Percentiles rank a stretch among this genome's conserved stretches.
phyloP scores from a whole-genome alignment of 2,329 filamentous ascomycete species.

The Lachnellula hyalina region DNA sequence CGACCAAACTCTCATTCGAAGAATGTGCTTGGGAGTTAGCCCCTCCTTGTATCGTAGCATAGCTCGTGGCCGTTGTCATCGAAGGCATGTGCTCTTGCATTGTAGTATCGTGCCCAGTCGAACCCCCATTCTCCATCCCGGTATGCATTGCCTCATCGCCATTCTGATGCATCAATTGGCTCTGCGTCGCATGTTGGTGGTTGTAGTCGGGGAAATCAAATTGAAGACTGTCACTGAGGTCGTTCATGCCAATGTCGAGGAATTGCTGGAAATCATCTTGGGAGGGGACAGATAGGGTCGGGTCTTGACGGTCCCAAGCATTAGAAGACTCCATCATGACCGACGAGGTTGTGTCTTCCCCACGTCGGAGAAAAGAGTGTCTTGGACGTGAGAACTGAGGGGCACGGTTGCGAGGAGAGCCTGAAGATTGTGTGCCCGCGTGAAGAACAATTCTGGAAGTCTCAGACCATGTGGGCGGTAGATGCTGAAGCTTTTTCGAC shows the following conservation, averaged over 20 bases:
- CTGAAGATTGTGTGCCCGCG: no score
- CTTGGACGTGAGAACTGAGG: conserved; percentile 2
- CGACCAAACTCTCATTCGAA: conserved; percentile 48
- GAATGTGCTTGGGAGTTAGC: conserved; percentile 39
- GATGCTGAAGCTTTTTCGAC: no score
- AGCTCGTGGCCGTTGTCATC: conserved; percentile 41
- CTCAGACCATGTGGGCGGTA: no score
- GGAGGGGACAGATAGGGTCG: conserved; percentile 43
- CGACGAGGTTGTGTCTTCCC: background rate
- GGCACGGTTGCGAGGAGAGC: background rate
- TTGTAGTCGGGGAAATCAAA: conserved; percentile 58
- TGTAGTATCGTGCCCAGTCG: conserved; percentile 30
- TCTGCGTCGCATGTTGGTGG: conserved; percentile 20
- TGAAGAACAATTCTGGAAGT: no score
- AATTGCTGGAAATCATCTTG: conserved; percentile 63
- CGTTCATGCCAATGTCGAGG: conserved; percentile 54
- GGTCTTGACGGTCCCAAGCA: conserved; percentile 52
- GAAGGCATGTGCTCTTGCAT: conserved; percentile 43
- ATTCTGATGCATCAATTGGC: conserved; percentile 25
- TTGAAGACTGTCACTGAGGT: conserved; percentile 47
- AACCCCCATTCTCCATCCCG: conserved; percentile 35
- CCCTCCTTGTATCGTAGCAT: conserved; percentile 39
- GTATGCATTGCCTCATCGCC: conserved; percentile 42
- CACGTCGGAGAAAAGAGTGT: background rate
- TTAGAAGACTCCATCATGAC: conserved; percentile 29